Base-by-base conservation (phyloP, 257 asterid species). In the Sherardia arvensis region DNA sequence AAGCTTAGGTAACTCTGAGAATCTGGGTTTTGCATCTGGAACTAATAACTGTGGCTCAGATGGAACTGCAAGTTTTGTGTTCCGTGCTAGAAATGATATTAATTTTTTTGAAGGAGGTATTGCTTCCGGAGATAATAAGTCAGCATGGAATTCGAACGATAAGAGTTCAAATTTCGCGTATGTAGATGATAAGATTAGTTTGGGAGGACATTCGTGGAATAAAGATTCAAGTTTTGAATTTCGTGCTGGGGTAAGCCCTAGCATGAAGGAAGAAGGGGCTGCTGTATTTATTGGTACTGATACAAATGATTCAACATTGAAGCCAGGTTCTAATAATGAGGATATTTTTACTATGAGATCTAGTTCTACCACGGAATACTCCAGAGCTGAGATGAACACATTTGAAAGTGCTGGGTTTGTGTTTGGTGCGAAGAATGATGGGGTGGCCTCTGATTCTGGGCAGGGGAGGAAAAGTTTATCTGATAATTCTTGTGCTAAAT, bases 191-290 rank as follows among this genome's bases (percentile, higher is more conserved):
- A 69, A 69, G 56, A 71, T 69, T 59, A 57, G 74, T 69, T 70
- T 78, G 43, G 60, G 21, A 40, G 65, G 51, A 53, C 69, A 63
- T 64, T 66, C 11, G 48, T 34, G 71, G 58, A 62, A 21, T 55
- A 81, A 62, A 22, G 66, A 49, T 23, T 69, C 12, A 15, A 20
- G 38, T 53, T 74, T 57, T 63, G 69, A 66, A 57, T 80, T 70
- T 65, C 73, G 67, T 56, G 81, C 76, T 62, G 43, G 57, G 25
- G 70, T 69, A 79, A 77, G 28, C 32, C 69, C 78, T 5, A 56
- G 40, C 33, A 3, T 0, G 30, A 66, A 53, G 64, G 68, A 64
- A 34, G 54, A 56, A 45, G 72, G 34, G 38, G 61, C 27, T 54
- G 64, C 23, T 67, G 66, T 29, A 26, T 25, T 54, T 36, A 0